phyloP scores from a whole-genome alignment of 257 asterid genomes.

The Salvia miltiorrhiza region DNA sequence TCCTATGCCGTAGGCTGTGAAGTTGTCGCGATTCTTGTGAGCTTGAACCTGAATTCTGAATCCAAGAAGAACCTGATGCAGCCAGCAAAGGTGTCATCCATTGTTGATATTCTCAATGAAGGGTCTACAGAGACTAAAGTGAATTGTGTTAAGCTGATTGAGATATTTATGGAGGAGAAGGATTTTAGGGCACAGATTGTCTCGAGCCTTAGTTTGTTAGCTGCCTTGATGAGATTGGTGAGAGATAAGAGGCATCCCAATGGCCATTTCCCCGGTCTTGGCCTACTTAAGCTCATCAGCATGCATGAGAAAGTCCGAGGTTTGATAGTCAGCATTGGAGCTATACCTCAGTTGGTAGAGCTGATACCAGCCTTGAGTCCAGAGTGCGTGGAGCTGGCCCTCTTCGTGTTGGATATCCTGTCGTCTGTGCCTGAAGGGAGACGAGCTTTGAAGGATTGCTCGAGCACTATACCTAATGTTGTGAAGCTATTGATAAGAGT shows the following conservation, averaged over 20 bases:
- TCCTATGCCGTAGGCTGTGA: conserved; percentile 71
- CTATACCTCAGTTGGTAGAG: conserved; percentile 50
- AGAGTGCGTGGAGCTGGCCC: conserved; percentile 53
- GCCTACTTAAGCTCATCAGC: conserved; percentile 46
- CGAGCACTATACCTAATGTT: conserved; percentile 44
- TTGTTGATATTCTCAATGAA: conserved; percentile 71
- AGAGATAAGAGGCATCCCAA: conserved; percentile 61
- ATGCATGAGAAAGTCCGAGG: conserved; percentile 34
- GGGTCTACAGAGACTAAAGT: conserved; percentile 70
- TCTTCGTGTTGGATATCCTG: conserved; percentile 39
- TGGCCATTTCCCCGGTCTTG: conserved; percentile 51
- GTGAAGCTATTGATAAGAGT: conserved; percentile 58
- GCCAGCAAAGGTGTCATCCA: conserved; percentile 57
- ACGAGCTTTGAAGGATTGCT: conserved; percentile 54
- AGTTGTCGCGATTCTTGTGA: conserved; percentile 56
- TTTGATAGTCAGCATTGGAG: conserved; percentile 57
- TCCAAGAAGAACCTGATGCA: conserved; percentile 54
- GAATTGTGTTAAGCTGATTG: conserved; percentile 60
- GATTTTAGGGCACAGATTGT: conserved; percentile 44
- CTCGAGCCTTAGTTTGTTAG: conserved; percentile 67
- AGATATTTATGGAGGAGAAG: conserved; percentile 46
- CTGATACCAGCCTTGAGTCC: conserved; percentile 38
- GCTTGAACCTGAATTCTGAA: conserved; percentile 46
- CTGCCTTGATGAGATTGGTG: conserved; percentile 63
- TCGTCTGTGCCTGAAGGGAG: conserved; percentile 57